Conservation (phyloP, 495 filamentous ascomycete species). For the Penicillium argentinense region DNA sequence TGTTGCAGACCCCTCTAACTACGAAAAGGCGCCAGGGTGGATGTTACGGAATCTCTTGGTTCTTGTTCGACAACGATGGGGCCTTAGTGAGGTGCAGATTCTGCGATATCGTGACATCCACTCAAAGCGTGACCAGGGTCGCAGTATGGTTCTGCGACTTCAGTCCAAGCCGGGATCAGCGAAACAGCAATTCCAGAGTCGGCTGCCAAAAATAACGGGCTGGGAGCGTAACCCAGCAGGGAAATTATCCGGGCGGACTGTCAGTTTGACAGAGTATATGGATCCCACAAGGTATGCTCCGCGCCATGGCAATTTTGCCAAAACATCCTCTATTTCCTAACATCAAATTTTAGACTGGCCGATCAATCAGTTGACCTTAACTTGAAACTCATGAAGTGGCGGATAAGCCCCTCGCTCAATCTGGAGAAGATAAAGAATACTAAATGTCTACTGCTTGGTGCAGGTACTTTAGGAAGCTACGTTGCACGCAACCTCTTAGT, state of each 20-base stretch:
- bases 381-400: slow-evolving; percentile 98
- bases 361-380: slow-evolving; percentile 98
- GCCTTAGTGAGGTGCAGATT: slow-evolving; percentile 73
- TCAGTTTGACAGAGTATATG: slow-evolving; percentile 87
- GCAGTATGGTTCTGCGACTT: slow-evolving; percentile 75
- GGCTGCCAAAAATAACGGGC: slow-evolving; percentile 85
- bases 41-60: slow-evolving; percentile 87
- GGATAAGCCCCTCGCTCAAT: slow-evolving; percentile 83
- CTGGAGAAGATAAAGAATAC: slow-evolving; percentile 87
- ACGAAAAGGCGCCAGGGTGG: slow-evolving; percentile 83
- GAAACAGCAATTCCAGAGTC: slow-evolving; percentile 30
- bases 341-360: slow-evolving; percentile 69
- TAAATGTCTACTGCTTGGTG: slow-evolving; percentile 90
- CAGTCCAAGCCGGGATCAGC: slow-evolving; percentile 44
- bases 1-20: slow-evolving; percentile 92
- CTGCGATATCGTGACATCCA: slow-evolving; percentile 89
- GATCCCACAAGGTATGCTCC: slow-evolving; percentile 66
- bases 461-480: slow-evolving; percentile 91
- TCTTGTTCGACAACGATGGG: slow-evolving; percentile 79
- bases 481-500: slow-evolving; percentile 84
- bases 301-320: no score
- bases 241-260: slow-evolving; percentile 71
- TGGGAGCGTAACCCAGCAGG: slow-evolving; percentile 84
- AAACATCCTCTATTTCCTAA: no score
- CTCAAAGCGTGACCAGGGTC: slow-evolving; percentile 67